Base-by-base conservation (phyloP, 2,329 filamentous ascomycete species). In the Botrytis sinoallii region DNA sequence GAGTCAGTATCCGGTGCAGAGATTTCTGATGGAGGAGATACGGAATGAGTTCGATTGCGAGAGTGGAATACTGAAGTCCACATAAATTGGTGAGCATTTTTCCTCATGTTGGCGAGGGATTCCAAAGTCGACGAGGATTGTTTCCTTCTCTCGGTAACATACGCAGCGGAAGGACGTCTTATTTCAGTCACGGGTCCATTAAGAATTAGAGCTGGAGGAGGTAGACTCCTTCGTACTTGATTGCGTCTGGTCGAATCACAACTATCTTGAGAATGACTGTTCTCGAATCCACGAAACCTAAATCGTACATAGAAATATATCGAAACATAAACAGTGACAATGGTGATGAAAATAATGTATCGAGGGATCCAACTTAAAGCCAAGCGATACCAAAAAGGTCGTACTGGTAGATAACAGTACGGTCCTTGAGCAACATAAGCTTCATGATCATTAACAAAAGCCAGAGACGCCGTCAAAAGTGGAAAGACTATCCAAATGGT, bases 301-400 rank as follows among this genome's bases (percentile, higher is more conserved):
- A 78, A 81, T 32, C 84, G 82, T 12, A 94, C 89, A 76, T 93
- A 92, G 18, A 88, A 79, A 79, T 94, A 94, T n/a, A 94, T 90
- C 10, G 87, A 88, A 38, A 88, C 83, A 67, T 93, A 93, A 3
- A 92, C 87, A 42, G 85, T 81, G 48, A 93, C 82, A 75, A 95
- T 91, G 40, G 87, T 83, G 14, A 86, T 79, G 76, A 92, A 88
- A 70, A 94, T 90, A 52, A 92, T 77, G 76, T 94, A 94, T 68
- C 92, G 87, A 52, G 92, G 93, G 12, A 92, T 86, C 92, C 93
- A 95, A 73, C 88, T 88, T 3, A 95, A 84, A 0, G 87, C 89
- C 25, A 91, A 83, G 61, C 90, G 86, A 75, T 91, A 91, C 93
- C 92, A 95, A 75, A 86, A 86, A 0, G 91, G 90, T 5, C 87